Base-by-base conservation (phyloP, 2,329 filamentous ascomycete species). In the Rachicladosporium sp. region DNA sequence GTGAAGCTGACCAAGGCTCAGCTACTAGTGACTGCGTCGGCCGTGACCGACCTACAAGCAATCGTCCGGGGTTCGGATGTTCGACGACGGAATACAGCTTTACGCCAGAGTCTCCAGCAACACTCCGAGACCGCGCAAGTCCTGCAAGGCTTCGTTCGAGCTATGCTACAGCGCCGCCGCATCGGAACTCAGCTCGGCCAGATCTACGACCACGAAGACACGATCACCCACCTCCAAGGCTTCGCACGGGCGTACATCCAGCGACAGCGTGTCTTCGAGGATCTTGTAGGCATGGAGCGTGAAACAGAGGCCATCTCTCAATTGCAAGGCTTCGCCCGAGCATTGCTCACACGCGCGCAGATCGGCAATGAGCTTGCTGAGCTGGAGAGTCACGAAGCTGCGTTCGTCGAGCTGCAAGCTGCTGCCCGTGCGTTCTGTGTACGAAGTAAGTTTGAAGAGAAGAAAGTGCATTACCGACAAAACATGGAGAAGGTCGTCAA, bases 401-500 rank as follows among this genome's bases (percentile, higher is more conserved):
- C 70, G 0, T 72, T 95, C 43, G 65, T 76, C 6, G 81, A 79
- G 23, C 63, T 94, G 15, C 88, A 96, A 59, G 71, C 87, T 4
- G 70, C 76, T 4, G 75, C 81, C 6, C 77, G 80, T 50, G 89
- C 78, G 3, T 79, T 76, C 51, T 60, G 93, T 2, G 74, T 96
- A 27, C 76, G 89, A 29, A 71, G 68, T 10, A 71, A 70, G 11
- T 96, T 93, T 52, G 76, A 74, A 38, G 85, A 93, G 60, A 94
- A 94, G 70, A 78, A 82, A 56, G 78, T 78, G 13, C 89, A 82
- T 65, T 98, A 88, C 68, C 80, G 82, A 50, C 81, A 93, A 63
- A 98, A 98, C 56, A 98, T 98, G 91, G 79, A 94, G 54, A 96
- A 93, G 63, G 91, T 98, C 19, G 80, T 98, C 69, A 98, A 98